A percentile compares a stretch with the other conserved stretches of the same genome.
These are phyloP conservation scores for Aspergillus sclerotioniger DNA, from an alignment of 495 filamentous ascomycete genomes.

Conservation along the genomic window DNA sequence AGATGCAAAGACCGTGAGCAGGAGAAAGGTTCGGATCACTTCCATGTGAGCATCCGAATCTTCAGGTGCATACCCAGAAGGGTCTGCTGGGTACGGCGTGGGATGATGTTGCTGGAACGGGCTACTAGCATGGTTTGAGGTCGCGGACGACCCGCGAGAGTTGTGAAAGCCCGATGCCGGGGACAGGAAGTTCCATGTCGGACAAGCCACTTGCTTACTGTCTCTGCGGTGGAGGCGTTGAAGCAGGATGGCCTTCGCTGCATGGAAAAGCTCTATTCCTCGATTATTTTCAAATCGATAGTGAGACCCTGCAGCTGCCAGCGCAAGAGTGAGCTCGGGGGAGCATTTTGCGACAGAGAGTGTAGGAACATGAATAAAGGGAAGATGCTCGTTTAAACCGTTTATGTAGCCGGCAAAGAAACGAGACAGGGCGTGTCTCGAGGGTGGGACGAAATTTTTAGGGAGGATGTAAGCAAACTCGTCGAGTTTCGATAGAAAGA, in stretches of 20 bases:
- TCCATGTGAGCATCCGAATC: constrained; percentile 52
- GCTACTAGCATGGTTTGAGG: constrained; percentile 39
- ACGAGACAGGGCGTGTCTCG: constrained; percentile 44
- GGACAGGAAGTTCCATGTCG: constrained; percentile 45
- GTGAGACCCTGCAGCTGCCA: constrained; percentile 49
- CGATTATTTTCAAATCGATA: constrained; percentile 65
- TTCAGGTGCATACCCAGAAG: constrained; percentile 39
- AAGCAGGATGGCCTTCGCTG: constrained; percentile 48
- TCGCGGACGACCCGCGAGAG: constrained; percentile 41
- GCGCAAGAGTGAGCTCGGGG: constrained; percentile 45
- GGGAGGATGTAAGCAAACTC: constrained; percentile 68
- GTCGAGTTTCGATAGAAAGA: constrained; percentile 61
- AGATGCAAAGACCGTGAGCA: constrained; percentile 52
- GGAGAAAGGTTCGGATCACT: constrained; percentile 47
- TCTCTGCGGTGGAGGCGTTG: constrained; percentile 48
- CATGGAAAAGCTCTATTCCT: constrained; percentile 69
- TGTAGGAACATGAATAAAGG: constrained; percentile 50
- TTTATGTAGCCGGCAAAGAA: constrained; percentile 52
- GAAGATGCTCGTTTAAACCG: constrained; percentile 48
- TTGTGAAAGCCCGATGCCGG: constrained; percentile 37
- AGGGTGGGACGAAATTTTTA: constrained; percentile 59
- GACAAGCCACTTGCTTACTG: constrained; percentile 43
- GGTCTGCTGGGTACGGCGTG: constrained; percentile 30
- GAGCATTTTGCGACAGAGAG: constrained; percentile 45
- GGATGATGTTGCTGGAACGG: constrained; percentile 40